Base-by-base conservation (phyloP, 768 basidiomycete genomes). In the Candolleomyces eurysporus region DNA sequence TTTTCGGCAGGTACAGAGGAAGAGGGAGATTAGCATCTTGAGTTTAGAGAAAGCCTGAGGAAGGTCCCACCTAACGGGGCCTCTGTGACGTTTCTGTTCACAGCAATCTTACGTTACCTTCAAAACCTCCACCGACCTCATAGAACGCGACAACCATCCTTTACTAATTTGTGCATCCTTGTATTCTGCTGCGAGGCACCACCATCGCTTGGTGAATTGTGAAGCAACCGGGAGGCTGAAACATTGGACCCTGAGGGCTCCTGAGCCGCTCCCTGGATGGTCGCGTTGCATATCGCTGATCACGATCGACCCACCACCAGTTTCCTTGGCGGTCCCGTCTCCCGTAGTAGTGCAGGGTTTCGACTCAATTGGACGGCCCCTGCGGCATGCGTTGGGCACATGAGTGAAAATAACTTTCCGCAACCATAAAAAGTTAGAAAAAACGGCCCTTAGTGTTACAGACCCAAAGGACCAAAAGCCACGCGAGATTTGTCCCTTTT, bases 401-500 rank as follows among this genome's bases (percentile, higher is more conserved):
- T 36, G 36, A 6, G 6, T 36, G 26, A 26, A 26, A 26, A 26
- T 36, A 8, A 11, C 36, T 36, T 8, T 11, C 11, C 36, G 36
- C 36, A 36, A 36, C 36, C 36, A 11, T 36, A 36, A 36, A 36
- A 36, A 36, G 36, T 7, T 36, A 36, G 36, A 36, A 36, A 32
- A 36, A 11, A 7, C 8, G 36, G 36, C 36, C 36, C 36, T 36
- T 36, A 36, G 36, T 36, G 36, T 48, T 4, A 17, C 1, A 48
- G 19, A 14, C 52, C 52, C 52, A 13, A 39, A n/a, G 52, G 52
- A 54, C 52, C 52, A 54, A 54, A 54, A 32, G 52, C 52, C 52
- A 54, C 52, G 52, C 52, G 52, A 54, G 49, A 51, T 14, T 31
- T 14, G 13, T 19, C 14, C 14, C 30, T 51, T 31, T 51, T 51